Base-by-base conservation (phyloP, 345 rosid genomes). In the Eucalyptus victrix region DNA sequence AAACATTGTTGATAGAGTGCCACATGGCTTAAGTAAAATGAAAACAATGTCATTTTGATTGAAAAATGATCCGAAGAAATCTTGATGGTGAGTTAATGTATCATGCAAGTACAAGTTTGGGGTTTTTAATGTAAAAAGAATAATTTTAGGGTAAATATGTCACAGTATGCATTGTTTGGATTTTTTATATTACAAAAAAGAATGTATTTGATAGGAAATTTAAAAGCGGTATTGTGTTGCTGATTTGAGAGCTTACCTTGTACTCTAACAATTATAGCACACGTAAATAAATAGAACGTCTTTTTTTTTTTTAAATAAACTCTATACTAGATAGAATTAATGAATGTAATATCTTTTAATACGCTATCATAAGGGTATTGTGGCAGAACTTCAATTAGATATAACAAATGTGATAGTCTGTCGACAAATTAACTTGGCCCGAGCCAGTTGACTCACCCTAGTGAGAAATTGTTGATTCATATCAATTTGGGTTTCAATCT, bases 151-250 rank as follows among this genome's bases (percentile, higher is more conserved):
- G 0, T 24, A 58, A 58, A 58, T 58, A 26, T 58, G 15, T 58
- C 0, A 58, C 1, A 8, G 1, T 26, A 11, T 1, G 15, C 4
- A 58, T 26, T 0, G 0, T 3, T 58, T 58, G 6, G 14, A 1
- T 11, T 58, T 26, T 58, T 58, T 24, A 54, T 54, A 21, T 54
- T 54, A 54, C 58, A 21, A 54, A 54, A 54, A 51, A 18, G 4
- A 7, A 50, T 3, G 28, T 60, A 60, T 26, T 13, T 4, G 0
- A 60, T 60, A 4, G 32, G 4, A 28, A 28, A 62, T 62, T 62
- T 30, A 30, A 3, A 3, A 28, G 69, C 1, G 4, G 9, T 28
- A 28, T 62, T 62, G 69, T 28, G 69, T 62, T 62, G 69, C 18
- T 3, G 1, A 62, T 28, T 28, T 30, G 69, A 28, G 69, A 62